Evolutionary conservation across 495 filamentous ascomycete genomes (phyloP).

Genomic region (Xanthoparmelia taractica): DNA sequence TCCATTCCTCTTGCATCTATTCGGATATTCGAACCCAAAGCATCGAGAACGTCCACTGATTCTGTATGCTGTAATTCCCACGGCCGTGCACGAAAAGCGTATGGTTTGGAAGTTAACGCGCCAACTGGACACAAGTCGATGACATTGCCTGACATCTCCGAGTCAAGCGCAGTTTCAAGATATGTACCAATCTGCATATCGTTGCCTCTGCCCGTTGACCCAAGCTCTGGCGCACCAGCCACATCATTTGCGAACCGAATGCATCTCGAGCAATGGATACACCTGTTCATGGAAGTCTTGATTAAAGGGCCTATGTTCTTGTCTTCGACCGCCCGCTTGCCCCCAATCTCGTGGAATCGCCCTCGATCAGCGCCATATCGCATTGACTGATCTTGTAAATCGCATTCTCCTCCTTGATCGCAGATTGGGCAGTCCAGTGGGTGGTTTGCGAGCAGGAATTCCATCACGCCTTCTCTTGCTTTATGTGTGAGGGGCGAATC

Average conservation of each 20-base stretch:
- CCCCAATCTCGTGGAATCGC: slow-evolving; percentile 87
- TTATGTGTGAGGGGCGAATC: slow-evolving; percentile 94
- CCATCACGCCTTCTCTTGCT: slow-evolving; percentile 96
- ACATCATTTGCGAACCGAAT: slow-evolving; percentile 97
- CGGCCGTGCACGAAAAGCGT: slow-evolving; percentile 90
- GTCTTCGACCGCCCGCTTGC: slow-evolving; percentile 96
- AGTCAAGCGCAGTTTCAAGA: slow-evolving; percentile 81
- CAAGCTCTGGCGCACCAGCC: slow-evolving; percentile 89
- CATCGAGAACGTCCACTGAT: slow-evolving; percentile 89
- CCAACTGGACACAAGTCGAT: slow-evolving; percentile 98
- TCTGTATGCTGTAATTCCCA: slow-evolving; percentile 94
- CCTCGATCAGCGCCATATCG: slow-evolving; percentile 93
- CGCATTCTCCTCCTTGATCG: slow-evolving; percentile 97
- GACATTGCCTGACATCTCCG: slow-evolving; percentile 92
- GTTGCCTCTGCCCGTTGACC: slow-evolving; percentile 89
- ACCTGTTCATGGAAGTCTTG: slow-evolving; percentile 99
- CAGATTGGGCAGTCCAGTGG: slow-evolving; percentile 97
- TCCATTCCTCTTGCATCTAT: slow-evolving; percentile 90
- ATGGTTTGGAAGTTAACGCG: slow-evolving; percentile 91
- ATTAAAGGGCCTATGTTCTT: slow-evolving; percentile 98
- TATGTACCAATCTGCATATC: slow-evolving; percentile 98
- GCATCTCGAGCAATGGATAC: slow-evolving; percentile 97
- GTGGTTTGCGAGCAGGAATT: slow-evolving; percentile 94
- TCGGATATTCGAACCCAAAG: slow-evolving; percentile 85
- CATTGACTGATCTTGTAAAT: slow-evolving; percentile 99